Evolutionary conservation across 169 alveolate genomes (phyloP), one percentile per base, ranked within the genome.

Genomic region (Eimeria necatrix): DNA sequence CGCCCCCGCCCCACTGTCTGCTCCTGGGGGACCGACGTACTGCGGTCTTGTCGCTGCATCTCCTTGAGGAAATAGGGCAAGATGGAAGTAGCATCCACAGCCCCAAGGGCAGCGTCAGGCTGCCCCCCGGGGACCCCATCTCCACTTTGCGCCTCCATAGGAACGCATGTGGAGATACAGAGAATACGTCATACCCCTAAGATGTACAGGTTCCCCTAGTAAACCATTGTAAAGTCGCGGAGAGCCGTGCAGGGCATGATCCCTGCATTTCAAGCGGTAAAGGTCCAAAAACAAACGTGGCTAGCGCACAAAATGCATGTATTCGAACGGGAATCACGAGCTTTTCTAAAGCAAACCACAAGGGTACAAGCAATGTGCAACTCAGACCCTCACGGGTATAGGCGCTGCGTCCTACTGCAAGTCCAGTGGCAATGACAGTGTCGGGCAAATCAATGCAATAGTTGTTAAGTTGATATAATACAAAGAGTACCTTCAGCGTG

Each of bases 51-150:
- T n/a, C 93, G 48, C 49, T 48, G 93, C 22, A 61, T 49, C 81
- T 85, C 93, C 7, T 60, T 52, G 81, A 85, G 81, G 20, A 85
- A 85, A 48, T 85, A 85, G 64, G 93, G 93, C 80, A 85, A 61
- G n/a, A 85, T 85, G 41, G 26, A 60, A 22, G 81, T 48, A 60
- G 59, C 61, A 46, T 53, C 64, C 20, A 85, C 93, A 20, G 93
- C 93, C 93, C 52, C 51, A 4, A 85, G 32, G 81, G 93, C 93
- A 78, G 48, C 49, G 16, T 61, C 64, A 48, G 81, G 81, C 49
- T n/a, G 80, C 80, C 46, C 22, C 80, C 80, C 10, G 80, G 14
- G 80, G 93, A 24, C 64, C 81, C 81, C 90, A 26, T 61, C 93
- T 12, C n/a, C 74, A 59, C 80, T 41, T 26, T 76, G 80, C 6